Conservation (phyloP, 2,329 filamentous ascomycete species). For the Akanthomyces dipterigenus region DNA sequence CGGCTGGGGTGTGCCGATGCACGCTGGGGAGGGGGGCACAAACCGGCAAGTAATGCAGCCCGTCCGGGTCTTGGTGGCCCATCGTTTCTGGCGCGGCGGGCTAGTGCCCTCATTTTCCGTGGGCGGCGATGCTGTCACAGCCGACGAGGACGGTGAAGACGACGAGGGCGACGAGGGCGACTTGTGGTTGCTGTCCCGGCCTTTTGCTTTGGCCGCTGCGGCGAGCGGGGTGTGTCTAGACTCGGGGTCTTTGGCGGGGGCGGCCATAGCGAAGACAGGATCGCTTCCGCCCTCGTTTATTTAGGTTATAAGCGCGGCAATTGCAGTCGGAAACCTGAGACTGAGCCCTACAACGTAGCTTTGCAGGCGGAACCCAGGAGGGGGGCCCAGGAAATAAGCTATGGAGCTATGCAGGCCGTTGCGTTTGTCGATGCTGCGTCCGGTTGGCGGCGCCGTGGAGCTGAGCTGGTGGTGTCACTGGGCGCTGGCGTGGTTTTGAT, state of each 20-base stretch:
- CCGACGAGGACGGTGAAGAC: not conserved
- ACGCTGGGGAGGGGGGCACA: not conserved
- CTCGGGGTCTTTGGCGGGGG: not conserved
- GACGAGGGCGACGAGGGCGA: not conserved
- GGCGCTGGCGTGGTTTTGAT: not conserved
- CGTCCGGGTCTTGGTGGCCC: constrained; percentile 9
- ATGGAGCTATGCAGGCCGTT: constrained; percentile 8
- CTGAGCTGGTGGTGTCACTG: not conserved
- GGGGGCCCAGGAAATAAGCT: not conserved
- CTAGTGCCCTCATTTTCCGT: not conserved
- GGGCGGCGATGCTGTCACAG: not conserved
- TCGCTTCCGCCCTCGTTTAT: not conserved
- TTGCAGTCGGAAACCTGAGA: not conserved
- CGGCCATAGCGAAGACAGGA: not conserved
- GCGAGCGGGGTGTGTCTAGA: not conserved
- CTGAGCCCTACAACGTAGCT: not conserved
- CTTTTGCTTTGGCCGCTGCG: not conserved
- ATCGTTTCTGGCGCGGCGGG: constrained; percentile 8
- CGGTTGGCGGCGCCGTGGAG: not conserved
- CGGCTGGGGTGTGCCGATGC: not conserved
- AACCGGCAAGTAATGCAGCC: constrained; percentile 9
- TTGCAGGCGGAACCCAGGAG: not conserved
- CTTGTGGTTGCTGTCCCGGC: not conserved
- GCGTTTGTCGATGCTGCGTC: constrained; percentile 5
- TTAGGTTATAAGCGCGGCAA: not conserved